Base-by-base conservation (phyloP, 2,329 filamentous ascomycete genomes). In the Calonectria pauciramosa region DNA sequence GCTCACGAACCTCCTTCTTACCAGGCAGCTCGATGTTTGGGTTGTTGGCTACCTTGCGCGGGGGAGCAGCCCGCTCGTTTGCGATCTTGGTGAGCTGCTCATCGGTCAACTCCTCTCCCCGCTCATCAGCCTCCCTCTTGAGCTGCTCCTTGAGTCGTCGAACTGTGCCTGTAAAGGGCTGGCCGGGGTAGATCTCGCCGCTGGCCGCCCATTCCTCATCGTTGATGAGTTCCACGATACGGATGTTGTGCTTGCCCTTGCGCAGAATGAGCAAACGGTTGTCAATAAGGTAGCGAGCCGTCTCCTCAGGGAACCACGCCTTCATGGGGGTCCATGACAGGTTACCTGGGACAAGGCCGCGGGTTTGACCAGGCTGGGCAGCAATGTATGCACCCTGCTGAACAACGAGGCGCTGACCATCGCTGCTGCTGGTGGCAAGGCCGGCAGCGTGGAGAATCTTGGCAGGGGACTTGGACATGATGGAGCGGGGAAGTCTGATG, bases 321-420 rank as follows among this genome's bases (percentile, higher is more conserved):
- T 91, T 91, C 74, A 95, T 89, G 2, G 90, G 89, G 11, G 89
- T 90, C 87, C 92, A 96, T 32, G 88, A 86, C 32, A 95, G 81
- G 71, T 89, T 88, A 20, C 87, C 89, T 0, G 87, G 84, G 41
- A 83, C 80, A 84, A 92, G 85, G 69, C 89, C 84, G 75, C 85
- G 80, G 69, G 80, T 83, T 75, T 86, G 82, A 23, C 87, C 86
- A 2, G 90, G 88, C 52, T 87, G 81, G 0, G 88, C 91, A 66
- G 89, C 91, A 71, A 95, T 88, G 79, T 94, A 94, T 3, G 90
- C 90, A 26, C 90, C 92, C 74, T 89, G 86, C 28, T 87, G 84
- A 11, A 83, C 76, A 32, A 92, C 89, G 34, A 94, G 84, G 11
- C 92, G 90, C 80, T 91, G 88, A 11, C 88, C 93, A 10, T 93